phyloP scores from a whole-genome alignment of 106 monocot genomes.

The Chionographis japonica region DNA sequence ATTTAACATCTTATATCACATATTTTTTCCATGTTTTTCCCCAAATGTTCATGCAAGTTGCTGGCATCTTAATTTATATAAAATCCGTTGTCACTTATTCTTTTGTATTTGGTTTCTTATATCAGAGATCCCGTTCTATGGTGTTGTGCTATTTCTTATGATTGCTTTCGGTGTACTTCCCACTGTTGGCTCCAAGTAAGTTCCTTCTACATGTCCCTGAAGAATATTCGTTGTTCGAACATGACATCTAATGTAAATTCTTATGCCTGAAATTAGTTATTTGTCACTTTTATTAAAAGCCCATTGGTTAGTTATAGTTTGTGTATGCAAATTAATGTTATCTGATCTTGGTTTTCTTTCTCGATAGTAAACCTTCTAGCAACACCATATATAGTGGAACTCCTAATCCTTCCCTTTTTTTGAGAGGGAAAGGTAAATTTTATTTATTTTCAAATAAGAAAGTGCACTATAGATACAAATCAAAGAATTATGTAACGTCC shows the following conservation, averaged over 20 bases:
- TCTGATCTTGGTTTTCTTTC: too few species aligned
- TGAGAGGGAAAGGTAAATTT: too few species aligned
- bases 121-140: slow-evolving; percentile 84
- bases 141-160: slow-evolving; percentile 64
- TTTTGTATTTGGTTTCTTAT: slow-evolving; percentile 4
- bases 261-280: too few species aligned
- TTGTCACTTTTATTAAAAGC: too few species aligned
- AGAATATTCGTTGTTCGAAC: not conserved
- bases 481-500: too few species aligned
- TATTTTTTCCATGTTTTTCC: not conserved
- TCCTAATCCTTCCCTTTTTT: too few species aligned
- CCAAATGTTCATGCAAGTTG: not conserved
- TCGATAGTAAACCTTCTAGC: too few species aligned
- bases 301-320: too few species aligned
- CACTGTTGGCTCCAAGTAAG: slow-evolving; percentile 88
- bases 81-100: not conserved
- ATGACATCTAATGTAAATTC: not conserved
- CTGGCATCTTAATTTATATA: not conserved
- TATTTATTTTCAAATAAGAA: too few species aligned
- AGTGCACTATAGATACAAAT: too few species aligned
- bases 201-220: not conserved
- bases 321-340: too few species aligned
- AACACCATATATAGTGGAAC: too few species aligned
- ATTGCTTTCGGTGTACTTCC: slow-evolving; percentile 72
- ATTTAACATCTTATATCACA: not conserved